These are phyloP conservation scores for Spatholobus suberectus DNA, from an alignment of 306 rosid species.

Conservation along the genomic window DNA sequence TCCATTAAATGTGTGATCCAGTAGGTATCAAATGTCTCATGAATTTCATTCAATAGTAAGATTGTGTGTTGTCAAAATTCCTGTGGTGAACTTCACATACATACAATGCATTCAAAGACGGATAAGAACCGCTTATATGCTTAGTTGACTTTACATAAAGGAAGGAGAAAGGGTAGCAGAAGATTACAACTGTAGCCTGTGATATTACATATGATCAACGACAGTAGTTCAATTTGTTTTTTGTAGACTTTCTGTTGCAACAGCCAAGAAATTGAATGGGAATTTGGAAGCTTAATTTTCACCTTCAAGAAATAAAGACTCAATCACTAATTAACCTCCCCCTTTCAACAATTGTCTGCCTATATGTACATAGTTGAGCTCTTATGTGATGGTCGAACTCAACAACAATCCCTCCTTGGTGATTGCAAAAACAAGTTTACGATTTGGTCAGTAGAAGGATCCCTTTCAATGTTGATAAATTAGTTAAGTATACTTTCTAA, in stretches of 20 bases:
- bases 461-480: background rate
- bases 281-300: constrained; percentile 32
- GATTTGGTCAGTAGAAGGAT: background rate
- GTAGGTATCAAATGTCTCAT: background rate
- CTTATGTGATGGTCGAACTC: constrained; percentile 64
- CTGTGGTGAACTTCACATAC: background rate
- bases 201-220: constrained; percentile 24
- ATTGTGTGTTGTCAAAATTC: background rate
- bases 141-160: constrained; percentile 37
- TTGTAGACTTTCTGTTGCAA: constrained; percentile 35
- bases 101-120: constrained; percentile 31
- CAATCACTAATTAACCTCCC: constrained; percentile 56
- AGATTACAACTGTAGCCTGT: background rate
- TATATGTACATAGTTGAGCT: constrained; percentile 63
- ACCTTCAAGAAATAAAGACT: constrained; percentile 1
- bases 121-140: constrained; percentile 21
- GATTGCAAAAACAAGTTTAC: constrained; percentile 23
- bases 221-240: constrained; percentile 33
- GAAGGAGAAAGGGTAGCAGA: background rate
- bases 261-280: constrained; percentile 27
- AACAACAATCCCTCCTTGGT: constrained; percentile 91
- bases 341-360: constrained; percentile 69
- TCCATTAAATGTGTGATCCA: background rate
- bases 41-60: background rate
- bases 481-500: background rate